A percentile compares a stretch with the other conserved stretches of the same genome.
Evolutionary conservation across 192 early-diverging fungal species (phyloP).

Genomic region (Coemansia javaensis): DNA sequence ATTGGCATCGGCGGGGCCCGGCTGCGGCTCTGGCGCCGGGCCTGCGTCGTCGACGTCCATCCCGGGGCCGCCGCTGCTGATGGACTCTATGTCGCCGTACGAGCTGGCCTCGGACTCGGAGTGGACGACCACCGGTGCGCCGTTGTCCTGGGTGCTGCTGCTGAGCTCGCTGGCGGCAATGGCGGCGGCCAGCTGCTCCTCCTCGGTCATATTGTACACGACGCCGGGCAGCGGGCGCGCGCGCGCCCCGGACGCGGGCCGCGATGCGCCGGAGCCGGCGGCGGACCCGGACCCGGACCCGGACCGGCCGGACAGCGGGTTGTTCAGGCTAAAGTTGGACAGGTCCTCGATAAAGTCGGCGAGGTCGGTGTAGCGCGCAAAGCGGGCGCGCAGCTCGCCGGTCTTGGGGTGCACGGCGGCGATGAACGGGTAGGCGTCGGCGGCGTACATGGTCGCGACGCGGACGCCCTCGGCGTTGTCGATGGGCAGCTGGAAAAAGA

Average conservation of each 20-base stretch:
- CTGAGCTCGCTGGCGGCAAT: conserved; percentile 69
- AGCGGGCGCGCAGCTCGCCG: conserved; percentile 75
- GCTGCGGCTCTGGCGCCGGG: conserved; percentile 7
- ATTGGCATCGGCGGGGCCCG: not conserved
- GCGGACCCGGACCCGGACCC: not conserved
- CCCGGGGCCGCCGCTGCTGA: conserved; percentile 17
- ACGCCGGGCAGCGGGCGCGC: no score
- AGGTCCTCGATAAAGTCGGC: conserved; percentile 72
- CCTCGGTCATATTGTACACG: conserved; percentile 76
- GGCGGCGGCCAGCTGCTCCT: conserved; percentile 81
- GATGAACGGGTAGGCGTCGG: conserved; percentile 72
- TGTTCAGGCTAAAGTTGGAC: conserved; percentile 50
- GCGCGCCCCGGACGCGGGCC: no score
- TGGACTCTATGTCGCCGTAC: conserved; percentile 41
- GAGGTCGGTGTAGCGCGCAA: conserved; percentile 54
- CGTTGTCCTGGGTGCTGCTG: no score
- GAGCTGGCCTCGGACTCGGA: conserved; percentile 18
- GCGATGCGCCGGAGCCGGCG: no score
- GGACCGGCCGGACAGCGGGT: conserved; percentile 16
- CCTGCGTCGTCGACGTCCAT: conserved; percentile 37
- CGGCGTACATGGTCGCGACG: conserved; percentile 69
- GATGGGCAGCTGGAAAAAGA: conserved; percentile 74
- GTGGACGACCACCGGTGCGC: not conserved
- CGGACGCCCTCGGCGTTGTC: conserved; percentile 66
- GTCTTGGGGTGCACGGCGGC: conserved; percentile 87